A percentile compares a stretch with the other conserved stretches of the same genome.
These are phyloP conservation scores for Gardenia jasminoides DNA, from an alignment of 257 asterid genomes.

Conservation along the genomic window DNA sequence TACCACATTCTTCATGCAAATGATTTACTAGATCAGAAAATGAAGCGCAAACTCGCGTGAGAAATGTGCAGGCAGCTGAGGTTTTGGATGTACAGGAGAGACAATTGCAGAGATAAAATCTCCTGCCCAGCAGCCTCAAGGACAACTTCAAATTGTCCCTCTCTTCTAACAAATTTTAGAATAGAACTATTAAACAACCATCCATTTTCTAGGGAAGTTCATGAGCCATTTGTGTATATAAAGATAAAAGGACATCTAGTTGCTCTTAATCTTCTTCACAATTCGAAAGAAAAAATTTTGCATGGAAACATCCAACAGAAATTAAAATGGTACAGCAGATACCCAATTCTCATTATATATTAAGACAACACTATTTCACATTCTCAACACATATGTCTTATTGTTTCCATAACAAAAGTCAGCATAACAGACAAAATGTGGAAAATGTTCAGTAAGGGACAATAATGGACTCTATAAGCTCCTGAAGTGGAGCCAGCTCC, in stretches of 20 bases:
- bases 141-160: background rate
- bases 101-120: background rate
- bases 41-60: background rate
- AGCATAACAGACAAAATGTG: background rate
- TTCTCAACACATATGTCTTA: background rate
- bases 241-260: background rate
- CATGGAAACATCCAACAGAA: background rate
- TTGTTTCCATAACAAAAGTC: slow-evolving; percentile 5
- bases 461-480: slow-evolving; percentile 73
- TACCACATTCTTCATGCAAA: background rate
- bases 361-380: slow-evolving; percentile 2
- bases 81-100: background rate
- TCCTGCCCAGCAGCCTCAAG: background rate
- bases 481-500: slow-evolving; percentile 91
- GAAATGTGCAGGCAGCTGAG: background rate
- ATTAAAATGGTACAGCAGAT: background rate
- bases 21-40: background rate
- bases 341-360: background rate
- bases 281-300: background rate
- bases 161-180: background rate
- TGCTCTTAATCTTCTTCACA: slow-evolving; percentile 5
- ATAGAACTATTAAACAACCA: background rate
- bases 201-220: background rate
- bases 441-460: slow-evolving; percentile 52
- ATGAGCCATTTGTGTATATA: background rate